phyloP scores from a whole-genome alignment of 345 rosid genomes.

The Heritiera littoralis region DNA sequence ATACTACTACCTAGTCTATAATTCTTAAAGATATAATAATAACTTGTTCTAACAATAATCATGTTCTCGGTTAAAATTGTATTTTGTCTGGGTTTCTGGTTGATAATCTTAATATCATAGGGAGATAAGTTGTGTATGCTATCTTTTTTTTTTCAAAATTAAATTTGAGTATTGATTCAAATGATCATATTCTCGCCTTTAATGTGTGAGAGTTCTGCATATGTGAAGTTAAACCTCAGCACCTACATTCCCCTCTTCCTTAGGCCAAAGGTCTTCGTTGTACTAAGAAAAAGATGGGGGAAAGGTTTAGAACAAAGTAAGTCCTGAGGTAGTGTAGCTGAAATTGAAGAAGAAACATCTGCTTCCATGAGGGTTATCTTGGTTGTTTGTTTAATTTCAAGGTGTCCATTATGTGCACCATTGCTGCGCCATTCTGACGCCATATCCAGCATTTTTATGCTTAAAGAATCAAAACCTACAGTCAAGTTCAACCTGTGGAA shows the following conservation, averaged over 20 bases:
- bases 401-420: background rate
- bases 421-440: background rate
- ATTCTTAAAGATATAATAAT: background rate
- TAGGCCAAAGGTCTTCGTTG: too few relatives aligned
- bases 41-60: background rate
- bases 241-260: too few relatives aligned
- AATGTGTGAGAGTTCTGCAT: too few relatives aligned
- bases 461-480: background rate
- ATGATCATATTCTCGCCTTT: too few relatives aligned
- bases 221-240: too few relatives aligned
- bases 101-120: background rate
- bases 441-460: background rate
- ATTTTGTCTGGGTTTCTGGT: background rate
- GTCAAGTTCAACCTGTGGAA: background rate
- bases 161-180: background rate
- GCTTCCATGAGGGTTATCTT: slow-evolving; percentile 1
- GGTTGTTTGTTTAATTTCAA: background rate
- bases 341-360: background rate
- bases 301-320: background rate
- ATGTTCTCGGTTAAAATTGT: background rate
- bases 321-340: background rate
- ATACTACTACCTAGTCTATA: background rate
- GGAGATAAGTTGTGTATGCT: background rate
- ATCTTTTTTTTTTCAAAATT: background rate
- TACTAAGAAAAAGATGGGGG: background rate